Evolutionary conservation across 768 basidiomycete genomes (phyloP).

Genomic region (Tephrocybe sp.): DNA sequence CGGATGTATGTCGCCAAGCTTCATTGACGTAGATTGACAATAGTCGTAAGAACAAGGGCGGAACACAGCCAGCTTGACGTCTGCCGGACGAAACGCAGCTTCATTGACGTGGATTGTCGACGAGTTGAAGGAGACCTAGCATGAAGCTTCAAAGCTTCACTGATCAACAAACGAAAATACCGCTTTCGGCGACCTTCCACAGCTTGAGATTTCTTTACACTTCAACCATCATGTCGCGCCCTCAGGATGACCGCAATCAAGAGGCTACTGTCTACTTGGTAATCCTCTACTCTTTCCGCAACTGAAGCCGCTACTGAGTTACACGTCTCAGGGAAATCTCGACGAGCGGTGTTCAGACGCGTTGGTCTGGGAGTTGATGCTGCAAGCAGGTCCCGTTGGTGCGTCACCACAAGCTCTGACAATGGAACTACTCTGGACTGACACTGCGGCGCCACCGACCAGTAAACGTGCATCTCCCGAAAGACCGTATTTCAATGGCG

Average conservation of each 20-base stretch:
- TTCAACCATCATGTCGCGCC: slow-evolving; percentile 52
- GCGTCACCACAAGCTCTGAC: slow-evolving; percentile 30
- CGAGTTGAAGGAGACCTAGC: no score
- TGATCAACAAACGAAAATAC: slow-evolving; percentile 16
- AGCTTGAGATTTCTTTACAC: slow-evolving; percentile 6
- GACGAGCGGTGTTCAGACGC: slow-evolving; percentile 95
- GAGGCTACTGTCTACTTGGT: slow-evolving; percentile 91
- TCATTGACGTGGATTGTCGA: no score
- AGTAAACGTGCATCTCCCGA: slow-evolving; percentile 98
- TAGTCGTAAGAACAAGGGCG: no score
- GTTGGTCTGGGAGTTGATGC: slow-evolving; percentile 96
- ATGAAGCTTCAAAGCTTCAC: no score
- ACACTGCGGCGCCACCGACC: slow-evolving; percentile 4
- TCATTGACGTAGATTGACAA: slow-evolving; percentile 11
- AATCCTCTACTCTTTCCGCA: no score
- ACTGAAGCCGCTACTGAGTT: no score
- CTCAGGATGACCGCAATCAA: slow-evolving; percentile 88
- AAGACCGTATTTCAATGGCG: slow-evolving; percentile 97
- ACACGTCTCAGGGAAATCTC: slow-evolving; percentile 76
- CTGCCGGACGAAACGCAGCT: not conserved
- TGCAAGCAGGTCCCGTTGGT: slow-evolving; percentile 99
- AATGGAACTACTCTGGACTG: not conserved
- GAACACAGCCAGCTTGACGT: no score
- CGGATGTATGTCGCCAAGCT: not conserved
- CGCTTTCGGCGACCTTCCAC: not conserved